Percentiles rank a stretch among this genome's conserved stretches.
phyloP scores from a whole-genome alignment of 2,329 filamentous ascomycete species.

The Cryphonectria japonica region DNA sequence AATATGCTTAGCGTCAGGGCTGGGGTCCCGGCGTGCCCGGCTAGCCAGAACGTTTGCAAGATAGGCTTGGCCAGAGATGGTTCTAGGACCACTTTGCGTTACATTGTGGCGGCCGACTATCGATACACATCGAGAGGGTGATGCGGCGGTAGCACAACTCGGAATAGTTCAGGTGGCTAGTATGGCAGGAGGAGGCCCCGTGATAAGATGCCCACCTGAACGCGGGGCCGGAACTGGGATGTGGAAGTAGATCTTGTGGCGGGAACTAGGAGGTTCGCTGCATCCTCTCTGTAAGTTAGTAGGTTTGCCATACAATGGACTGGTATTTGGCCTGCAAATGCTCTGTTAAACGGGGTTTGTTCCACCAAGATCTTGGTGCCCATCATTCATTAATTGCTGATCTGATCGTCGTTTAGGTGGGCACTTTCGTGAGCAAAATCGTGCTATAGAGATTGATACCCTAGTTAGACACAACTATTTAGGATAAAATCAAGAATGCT shows the following conservation, averaged over 20 bases:
- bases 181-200: not conserved
- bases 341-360: not conserved
- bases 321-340: not conserved
- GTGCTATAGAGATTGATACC: no score
- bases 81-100: not conserved
- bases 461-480: no score
- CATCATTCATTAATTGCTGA: no score
- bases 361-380: not conserved
- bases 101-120: not conserved
- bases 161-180: not conserved
- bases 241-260: not conserved
- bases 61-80: not conserved
- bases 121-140: not conserved
- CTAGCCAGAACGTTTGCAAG: not conserved
- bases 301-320: not conserved
- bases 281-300: not conserved
- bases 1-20: not conserved
- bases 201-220: not conserved
- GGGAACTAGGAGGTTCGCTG: not conserved
- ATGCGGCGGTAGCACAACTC: not conserved
- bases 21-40: no score
- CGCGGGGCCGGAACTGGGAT: not conserved
- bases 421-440: no score
- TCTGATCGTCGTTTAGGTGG: no score
- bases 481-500: no score